Evolutionary conservation across 139 green algal species (phyloP), one percentile per base, ranked within the genome.

Genomic region (Picochlorum sp.): DNA sequence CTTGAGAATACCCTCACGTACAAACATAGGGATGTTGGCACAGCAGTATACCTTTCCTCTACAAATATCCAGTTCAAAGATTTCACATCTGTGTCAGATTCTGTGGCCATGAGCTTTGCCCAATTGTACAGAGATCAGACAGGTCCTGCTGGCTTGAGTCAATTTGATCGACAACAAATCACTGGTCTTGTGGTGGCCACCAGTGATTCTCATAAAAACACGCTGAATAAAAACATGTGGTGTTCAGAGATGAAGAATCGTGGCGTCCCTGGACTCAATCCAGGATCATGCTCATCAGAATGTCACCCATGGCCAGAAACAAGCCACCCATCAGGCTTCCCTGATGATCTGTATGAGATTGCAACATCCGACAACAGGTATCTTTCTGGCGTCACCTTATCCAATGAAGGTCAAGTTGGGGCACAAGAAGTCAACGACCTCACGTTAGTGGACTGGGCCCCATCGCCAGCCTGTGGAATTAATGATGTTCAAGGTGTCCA

Each of bases 111-210:
- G 47, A 54, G 47, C 15, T 54, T 54, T 54, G 47, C 47, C 4
- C 47, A 54, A 21, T 9, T 21, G 5, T 54, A 54, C 24, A 6
- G 47, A 54, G 47, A 54, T 2, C 47, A 54, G 13, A 54, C 47
- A 26, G 47, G 47, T 7, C 16, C 10, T 54, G 18, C 18, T 21
- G 47, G 18, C 0, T 54, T 54, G n/a, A 54, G 47, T 10, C 16
- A 54, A 54, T 54, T 54, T 54, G 47, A 54, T 54, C 47, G 47
- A 21, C 47, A 54, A 2, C 16, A 54, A 54, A 54, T 54, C 16
- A 26, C 47, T 20, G 47, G 47, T 7, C 47, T 54, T 1, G 47
- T 54, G 9, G 47, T 54, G 47, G 47, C 47, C 6, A 54, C 47
- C 15, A 54, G 47, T 54, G 47, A 54, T 26, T 54, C 47, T 54